Evolutionary conservation across 345 rosid species (phyloP).

Genomic region (Arabidopsis suecica): DNA sequence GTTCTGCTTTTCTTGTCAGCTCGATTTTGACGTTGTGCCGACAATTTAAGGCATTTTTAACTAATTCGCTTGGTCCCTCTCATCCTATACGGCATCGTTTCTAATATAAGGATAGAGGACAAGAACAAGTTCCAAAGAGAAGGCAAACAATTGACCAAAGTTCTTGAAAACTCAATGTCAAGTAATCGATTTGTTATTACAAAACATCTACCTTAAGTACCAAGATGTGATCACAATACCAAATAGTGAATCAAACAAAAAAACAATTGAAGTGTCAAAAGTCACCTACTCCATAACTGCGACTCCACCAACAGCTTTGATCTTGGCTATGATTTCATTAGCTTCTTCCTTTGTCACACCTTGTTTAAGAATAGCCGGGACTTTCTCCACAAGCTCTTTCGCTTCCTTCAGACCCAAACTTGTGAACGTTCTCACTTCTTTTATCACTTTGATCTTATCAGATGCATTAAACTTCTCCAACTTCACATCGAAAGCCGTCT

Average conservation of each 20-base stretch:
- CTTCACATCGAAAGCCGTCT: conserved; percentile 46
- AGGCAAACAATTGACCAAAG: background rate
- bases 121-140: background rate
- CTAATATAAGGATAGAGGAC: background rate
- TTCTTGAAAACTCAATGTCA: conserved; percentile 6
- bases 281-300: conserved; percentile 46
- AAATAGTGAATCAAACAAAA: conserved; percentile 11
- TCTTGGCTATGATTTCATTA: conserved; percentile 41
- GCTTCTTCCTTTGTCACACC: conserved; percentile 52
- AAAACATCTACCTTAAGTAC: conserved; percentile 26
- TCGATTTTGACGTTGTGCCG: conserved; percentile 30
- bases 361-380: conserved; percentile 40
- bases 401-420: conserved; percentile 49
- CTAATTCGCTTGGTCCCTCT: conserved; percentile 12
- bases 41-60: conserved; percentile 10
- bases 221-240: conserved; percentile 26
- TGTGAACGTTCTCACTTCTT: conserved; percentile 48
- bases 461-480: conserved; percentile 46
- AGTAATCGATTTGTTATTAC: conserved; percentile 32
- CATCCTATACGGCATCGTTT: conserved; percentile 13
- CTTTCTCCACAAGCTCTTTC: conserved; percentile 50
- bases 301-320: conserved; percentile 48
- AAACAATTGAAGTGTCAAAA: background rate
- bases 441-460: conserved; percentile 46
- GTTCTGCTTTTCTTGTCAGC: conserved; percentile 33